phyloP scores from a whole-genome alignment of 305 asterid species.

The Fraxinus nigra region DNA sequence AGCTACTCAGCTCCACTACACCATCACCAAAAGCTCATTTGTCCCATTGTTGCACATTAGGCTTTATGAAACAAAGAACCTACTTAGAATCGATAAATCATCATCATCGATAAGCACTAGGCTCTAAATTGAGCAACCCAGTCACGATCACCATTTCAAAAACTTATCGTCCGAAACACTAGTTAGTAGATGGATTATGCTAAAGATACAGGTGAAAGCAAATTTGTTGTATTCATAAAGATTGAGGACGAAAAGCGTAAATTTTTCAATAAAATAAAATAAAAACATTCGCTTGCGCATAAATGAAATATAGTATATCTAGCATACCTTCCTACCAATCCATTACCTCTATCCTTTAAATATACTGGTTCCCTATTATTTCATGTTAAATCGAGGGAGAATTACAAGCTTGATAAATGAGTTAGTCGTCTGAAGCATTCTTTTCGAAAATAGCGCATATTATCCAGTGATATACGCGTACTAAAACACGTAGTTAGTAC shows the following conservation, averaged over 20 bases:
- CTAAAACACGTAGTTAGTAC: background rate
- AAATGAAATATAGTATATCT: background rate
- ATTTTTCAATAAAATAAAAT: background rate
- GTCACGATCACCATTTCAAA: background rate
- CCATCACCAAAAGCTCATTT: background rate
- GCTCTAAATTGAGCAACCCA: background rate
- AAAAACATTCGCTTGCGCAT: background rate
- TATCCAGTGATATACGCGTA: background rate
- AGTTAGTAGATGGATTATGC: background rate
- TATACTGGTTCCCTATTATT: background rate
- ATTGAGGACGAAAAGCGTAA: background rate
- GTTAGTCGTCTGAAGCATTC: background rate
- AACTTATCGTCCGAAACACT: background rate
- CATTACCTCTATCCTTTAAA: background rate
- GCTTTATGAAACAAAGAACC: background rate
- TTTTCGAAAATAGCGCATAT: background rate
- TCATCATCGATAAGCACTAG: background rate
- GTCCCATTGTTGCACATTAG: no score
- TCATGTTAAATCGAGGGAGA: constrained; percentile 28
- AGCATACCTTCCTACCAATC: background rate
- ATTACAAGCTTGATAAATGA: constrained; percentile 43
- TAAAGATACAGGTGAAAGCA: no score
- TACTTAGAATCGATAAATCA: background rate
- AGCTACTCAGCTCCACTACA: background rate
- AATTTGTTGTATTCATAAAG: no score